Conservation (phyloP, 495 filamentous ascomycete genomes). For the Beverwykella pulmonaria region DNA sequence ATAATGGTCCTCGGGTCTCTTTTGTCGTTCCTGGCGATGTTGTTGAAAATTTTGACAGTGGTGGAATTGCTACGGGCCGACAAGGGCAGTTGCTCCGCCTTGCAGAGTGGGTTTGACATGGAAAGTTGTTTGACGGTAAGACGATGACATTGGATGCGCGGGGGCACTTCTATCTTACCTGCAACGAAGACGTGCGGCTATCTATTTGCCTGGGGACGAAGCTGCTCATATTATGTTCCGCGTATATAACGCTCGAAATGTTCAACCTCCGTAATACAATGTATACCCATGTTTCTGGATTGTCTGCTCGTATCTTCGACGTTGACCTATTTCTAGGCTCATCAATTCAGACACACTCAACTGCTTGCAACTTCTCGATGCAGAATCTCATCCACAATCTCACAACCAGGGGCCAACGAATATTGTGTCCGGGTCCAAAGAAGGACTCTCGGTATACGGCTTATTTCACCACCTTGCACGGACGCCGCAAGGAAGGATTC, state of each 20-base stretch:
- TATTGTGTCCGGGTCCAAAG: conserved; percentile 72
- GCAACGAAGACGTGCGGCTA: conserved; percentile 66
- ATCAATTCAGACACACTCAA: conserved; percentile 77
- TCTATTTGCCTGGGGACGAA: conserved; percentile 59
- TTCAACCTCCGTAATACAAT: conserved; percentile 75
- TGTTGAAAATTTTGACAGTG: conserved; percentile 52
- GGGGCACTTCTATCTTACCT: conserved; percentile 83
- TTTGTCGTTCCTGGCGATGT: conserved; percentile 59
- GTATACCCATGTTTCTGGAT: conserved; percentile 48
- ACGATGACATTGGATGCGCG: conserved; percentile 63
- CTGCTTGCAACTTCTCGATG: conserved; percentile 83
- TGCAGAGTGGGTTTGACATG: conserved; percentile 72
- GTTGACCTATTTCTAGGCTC: conserved; percentile 55
- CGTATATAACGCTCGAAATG: conserved; percentile 71
- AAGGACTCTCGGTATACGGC: conserved; percentile 87
- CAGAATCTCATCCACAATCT: conserved; percentile 81
- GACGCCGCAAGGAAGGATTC: conserved; percentile 77
- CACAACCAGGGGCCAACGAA: conserved; percentile 76
- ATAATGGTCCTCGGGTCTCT: conserved; percentile 55
- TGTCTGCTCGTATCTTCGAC: background rate
- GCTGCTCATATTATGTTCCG: conserved; percentile 56
- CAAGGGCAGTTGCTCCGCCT: conserved; percentile 74
- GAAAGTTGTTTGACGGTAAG: conserved; percentile 69
- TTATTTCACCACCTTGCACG: conserved; percentile 76
- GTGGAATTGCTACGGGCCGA: conserved; percentile 54